Conservation (phyloP, 2,329 filamentous ascomycete species). For the Anthostomella pinea region DNA sequence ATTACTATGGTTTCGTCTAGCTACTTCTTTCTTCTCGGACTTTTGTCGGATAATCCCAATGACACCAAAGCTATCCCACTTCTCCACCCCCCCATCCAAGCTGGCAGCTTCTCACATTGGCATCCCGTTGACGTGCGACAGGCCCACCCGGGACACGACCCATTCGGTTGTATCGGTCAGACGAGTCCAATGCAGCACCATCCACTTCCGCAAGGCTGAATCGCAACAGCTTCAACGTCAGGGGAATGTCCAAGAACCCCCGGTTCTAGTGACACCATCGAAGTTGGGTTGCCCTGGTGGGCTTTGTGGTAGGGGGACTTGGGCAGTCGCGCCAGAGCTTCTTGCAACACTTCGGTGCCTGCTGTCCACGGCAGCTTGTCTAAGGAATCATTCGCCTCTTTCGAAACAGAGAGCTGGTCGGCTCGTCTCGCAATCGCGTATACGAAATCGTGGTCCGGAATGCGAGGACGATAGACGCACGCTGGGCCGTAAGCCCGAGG, state of each 20-base stretch:
- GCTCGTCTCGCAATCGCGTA: no score
- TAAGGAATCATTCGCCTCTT: no score
- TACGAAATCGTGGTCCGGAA: no score
- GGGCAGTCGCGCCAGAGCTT: constrained; percentile 1
- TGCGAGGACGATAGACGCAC: constrained; percentile 3
- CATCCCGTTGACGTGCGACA: constrained; percentile 4
- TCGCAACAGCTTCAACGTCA: constrained; percentile 11
- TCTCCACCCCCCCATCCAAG: no score
- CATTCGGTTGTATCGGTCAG: constrained; percentile 4
- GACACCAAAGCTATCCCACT: no score
- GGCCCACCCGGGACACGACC: constrained; percentile 11
- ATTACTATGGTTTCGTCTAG: no score
- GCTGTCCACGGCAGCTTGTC: no score
- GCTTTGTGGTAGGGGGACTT: not conserved
- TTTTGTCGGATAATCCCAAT: no score
- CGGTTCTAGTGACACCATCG: no score
- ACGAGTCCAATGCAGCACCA: constrained; percentile 13
- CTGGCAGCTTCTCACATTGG: constrained; percentile 10
- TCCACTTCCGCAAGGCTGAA: constrained; percentile 15
- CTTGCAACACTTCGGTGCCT: no score
- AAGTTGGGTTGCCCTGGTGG: constrained; percentile 2
- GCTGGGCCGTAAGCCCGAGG: constrained; percentile 1
- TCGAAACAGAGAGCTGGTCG: no score
- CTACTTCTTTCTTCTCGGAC: no score
- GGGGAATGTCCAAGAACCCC: constrained; percentile 4